Percentiles rank a stretch among this genome's conserved stretches.
Conservation (phyloP, 2,329 filamentous ascomycete genomes). For the Cladophialophora chaetospira region DNA sequence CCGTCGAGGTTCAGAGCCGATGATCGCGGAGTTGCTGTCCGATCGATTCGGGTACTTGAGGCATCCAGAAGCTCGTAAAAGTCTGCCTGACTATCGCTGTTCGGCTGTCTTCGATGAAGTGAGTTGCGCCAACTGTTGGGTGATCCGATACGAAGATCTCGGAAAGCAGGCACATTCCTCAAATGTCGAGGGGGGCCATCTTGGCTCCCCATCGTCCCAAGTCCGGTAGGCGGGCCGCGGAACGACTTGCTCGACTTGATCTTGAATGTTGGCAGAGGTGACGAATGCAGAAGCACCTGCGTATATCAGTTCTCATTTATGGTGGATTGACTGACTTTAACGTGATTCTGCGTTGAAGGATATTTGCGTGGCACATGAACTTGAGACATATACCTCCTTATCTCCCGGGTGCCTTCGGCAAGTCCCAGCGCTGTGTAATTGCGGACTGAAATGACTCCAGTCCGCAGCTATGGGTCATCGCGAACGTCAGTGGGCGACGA, state of each 20-base stretch:
- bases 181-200: constrained; percentile 1
- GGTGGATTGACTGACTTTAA: background rate
- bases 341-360: background rate
- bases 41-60: background rate
- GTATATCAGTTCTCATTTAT: background rate
- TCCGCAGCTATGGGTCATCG: background rate
- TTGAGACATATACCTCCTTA: background rate
- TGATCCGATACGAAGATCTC: constrained; percentile 4
- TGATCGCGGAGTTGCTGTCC: background rate
- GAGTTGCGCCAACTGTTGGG: background rate
- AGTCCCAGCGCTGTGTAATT: background rate
- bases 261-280: background rate
- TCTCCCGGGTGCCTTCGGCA: background rate
- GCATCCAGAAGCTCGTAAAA: background rate
- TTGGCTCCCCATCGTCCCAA: background rate
- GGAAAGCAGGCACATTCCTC: constrained; percentile 3
- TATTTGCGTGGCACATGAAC: background rate
- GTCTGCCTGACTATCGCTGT: background rate
- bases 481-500: background rate
- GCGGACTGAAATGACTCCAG: background rate
- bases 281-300: background rate
- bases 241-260: background rate
- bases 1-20: background rate
- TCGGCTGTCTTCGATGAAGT: background rate
- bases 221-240: background rate